Conservation (phyloP, 1,139 yeast genomes). For the Pichia sp. region DNA sequence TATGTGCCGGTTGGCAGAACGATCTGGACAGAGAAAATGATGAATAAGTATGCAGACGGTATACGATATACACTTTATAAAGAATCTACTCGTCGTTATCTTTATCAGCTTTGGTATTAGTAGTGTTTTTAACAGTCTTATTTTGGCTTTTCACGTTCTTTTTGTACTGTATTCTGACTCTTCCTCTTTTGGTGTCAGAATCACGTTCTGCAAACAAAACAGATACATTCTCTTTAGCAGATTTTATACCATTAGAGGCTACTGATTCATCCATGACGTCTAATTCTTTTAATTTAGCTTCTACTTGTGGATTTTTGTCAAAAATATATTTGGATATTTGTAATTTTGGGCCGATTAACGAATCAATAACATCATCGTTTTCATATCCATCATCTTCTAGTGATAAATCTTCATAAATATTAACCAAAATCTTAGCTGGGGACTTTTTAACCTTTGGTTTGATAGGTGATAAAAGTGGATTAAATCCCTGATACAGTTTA, state of each 20-base stretch:
- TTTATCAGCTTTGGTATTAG: too few relatives aligned
- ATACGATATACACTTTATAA: too few relatives aligned
- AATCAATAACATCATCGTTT: slow-evolving; percentile 10
- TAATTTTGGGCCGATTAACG: slow-evolving; percentile 16
- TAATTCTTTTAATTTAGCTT: slow-evolving; percentile 12
- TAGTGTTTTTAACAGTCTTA: too few relatives aligned
- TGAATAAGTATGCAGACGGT: too few relatives aligned
- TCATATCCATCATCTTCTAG: slow-evolving; percentile 14
- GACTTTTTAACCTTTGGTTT: slow-evolving; percentile 21
- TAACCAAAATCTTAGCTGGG: slow-evolving; percentile 13
- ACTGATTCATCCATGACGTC: background rate
- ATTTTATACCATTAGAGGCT: background rate
- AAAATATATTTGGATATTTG: slow-evolving; percentile 17
- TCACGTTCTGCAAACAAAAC: slow-evolving; percentile 7
- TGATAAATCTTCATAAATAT: slow-evolving; percentile 14
- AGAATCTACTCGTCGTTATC: too few relatives aligned
- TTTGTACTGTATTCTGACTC: slow-evolving; percentile 9
- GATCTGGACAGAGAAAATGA: too few relatives aligned
- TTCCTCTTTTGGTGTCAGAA: slow-evolving; percentile 6
- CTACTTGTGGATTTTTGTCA: slow-evolving; percentile 17
- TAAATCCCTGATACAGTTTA: slow-evolving; percentile 30
- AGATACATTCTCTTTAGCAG: background rate
- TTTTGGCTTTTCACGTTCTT: slow-evolving; percentile 6
- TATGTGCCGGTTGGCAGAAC: too few relatives aligned
- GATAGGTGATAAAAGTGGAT: slow-evolving; percentile 30